Percentiles rank a stretch among this genome's conserved stretches.
phyloP scores from a whole-genome alignment of 192 early-diverging fungal species.

The Ramicandelaber brevisporus region DNA sequence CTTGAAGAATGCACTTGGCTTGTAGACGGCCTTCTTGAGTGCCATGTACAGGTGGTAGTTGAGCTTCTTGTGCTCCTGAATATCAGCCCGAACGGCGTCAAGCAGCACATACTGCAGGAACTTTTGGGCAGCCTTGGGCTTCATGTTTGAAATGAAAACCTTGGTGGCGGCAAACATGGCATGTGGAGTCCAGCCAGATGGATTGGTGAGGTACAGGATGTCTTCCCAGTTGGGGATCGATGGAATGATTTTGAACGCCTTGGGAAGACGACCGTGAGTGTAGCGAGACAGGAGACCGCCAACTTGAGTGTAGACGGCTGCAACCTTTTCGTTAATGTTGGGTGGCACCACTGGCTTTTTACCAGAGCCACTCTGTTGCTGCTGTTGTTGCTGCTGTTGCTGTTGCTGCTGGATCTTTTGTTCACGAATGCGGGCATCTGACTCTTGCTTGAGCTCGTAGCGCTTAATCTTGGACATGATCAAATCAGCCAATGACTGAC shows the following conservation, averaged over 20 bases:
- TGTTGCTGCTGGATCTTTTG: too few relatives aligned
- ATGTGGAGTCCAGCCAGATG: slow-evolving; percentile 87
- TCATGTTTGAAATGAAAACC: slow-evolving; percentile 94
- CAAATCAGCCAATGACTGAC: slow-evolving; percentile 78
- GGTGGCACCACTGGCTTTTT: too few relatives aligned
- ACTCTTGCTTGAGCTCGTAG: slow-evolving; percentile 20
- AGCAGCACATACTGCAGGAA: slow-evolving; percentile 73
- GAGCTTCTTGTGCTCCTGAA: slow-evolving; percentile 89
- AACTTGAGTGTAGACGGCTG: slow-evolving; percentile 89
- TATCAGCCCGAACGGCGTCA: slow-evolving; percentile 83
- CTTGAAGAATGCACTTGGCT: slow-evolving; percentile 94
- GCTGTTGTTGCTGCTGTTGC: not conserved
- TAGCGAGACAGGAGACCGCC: slow-evolving; percentile 72
- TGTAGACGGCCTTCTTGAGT: slow-evolving; percentile 88
- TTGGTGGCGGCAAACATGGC: slow-evolving; percentile 87
- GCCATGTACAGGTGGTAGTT: slow-evolving; percentile 95
- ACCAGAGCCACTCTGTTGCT: too few relatives aligned
- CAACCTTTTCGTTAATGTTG: slow-evolving; percentile 62
- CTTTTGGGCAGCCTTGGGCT: slow-evolving; percentile 71
- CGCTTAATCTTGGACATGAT: slow-evolving; percentile 90
- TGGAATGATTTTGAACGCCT: slow-evolving; percentile 97
- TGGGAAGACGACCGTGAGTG: slow-evolving; percentile 83
- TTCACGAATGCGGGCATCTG: slow-evolving; percentile 2
- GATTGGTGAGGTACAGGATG: slow-evolving; percentile 71
- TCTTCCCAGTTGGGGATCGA: slow-evolving; percentile 93